Conservation (phyloP, 495 filamentous ascomycete genomes). For the Venustampulla echinocandica region DNA sequence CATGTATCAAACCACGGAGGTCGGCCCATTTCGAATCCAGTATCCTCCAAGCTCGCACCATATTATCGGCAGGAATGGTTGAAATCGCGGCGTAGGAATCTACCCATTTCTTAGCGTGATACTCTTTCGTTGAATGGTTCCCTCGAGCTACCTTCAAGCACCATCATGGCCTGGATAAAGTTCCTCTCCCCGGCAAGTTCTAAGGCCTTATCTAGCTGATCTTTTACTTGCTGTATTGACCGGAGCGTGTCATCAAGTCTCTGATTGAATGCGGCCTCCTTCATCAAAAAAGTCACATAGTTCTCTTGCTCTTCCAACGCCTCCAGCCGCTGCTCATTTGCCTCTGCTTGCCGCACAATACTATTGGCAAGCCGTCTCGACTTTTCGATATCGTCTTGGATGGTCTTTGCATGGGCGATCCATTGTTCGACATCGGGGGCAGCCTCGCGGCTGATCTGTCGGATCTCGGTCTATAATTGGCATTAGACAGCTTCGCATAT, state of each 20-base stretch:
- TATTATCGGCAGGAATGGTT: constrained; percentile 34
- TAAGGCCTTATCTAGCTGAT: constrained; percentile 43
- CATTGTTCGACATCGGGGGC: constrained; percentile 74
- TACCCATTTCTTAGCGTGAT: constrained; percentile 11
- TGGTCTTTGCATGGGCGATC: constrained; percentile 71
- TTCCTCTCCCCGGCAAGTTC: constrained; percentile 35
- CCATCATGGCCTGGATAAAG: constrained; percentile 40
- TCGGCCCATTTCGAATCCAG: constrained; percentile 40
- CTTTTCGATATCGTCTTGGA: constrained; percentile 72
- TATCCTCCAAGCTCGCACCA: constrained; percentile 38
- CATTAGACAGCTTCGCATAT: no score
- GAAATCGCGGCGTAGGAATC: constrained; percentile 39
- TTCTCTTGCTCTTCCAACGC: constrained; percentile 46
- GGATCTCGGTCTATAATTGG: constrained; percentile 45
- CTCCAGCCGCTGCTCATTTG: constrained; percentile 46
- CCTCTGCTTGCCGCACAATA: constrained; percentile 64
- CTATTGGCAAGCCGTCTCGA: constrained; percentile 63
- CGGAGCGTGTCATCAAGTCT: constrained; percentile 54
- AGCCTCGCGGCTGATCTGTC: constrained; percentile 59
- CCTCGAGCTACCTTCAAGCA: constrained; percentile 36
- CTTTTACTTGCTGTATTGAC: constrained; percentile 46
- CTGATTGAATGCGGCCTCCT: constrained; percentile 69
- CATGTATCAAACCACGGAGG: constrained; percentile 48
- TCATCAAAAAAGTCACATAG: constrained; percentile 64
- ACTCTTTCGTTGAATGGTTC: neutral